Base-by-base conservation (phyloP, 164 flowering plant genomes). In the Macadamia integrifolia region DNA sequence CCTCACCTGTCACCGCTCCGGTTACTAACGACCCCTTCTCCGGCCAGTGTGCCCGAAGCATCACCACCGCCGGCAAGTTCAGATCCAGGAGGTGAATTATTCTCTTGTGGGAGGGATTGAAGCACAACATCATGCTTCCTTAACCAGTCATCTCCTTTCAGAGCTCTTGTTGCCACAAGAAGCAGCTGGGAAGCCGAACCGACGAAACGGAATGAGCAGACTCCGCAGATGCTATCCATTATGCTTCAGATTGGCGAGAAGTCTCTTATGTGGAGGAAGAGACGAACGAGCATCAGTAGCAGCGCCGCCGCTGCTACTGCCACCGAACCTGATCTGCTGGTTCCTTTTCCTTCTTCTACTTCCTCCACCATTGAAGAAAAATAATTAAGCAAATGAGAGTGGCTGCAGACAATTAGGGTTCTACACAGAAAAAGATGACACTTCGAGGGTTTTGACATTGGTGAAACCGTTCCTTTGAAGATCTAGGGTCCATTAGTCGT, bases 181-280 rank as follows among this genome's bases (percentile, higher is more conserved):
- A 23, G 23, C 23, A 23, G 23, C 23, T 23, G 23, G 23, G 17
- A 0, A 35, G 15, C 44, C 48, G 62, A 58, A 18, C 44, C 49
- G 63, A 53, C 35, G 58, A 61, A 32, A 28, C 42, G 4, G 66
- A 48, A 3, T 58, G 32, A 14, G 68, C 44, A 3, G 52, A 59
- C 15, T 10, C 28, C 5, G 18, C 50, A 56, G 71, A 57, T 12
- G 66, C 12, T 18, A 13, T 29, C 29, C 65, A 11, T 55, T 30
- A 6, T 31, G 71, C 23, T 61, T 57, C 61, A 71, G 32, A 46
- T 50, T 52, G 6, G 50, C 50, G 59, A 72, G 70, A 46, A 62
- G 67, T 29, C 68, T 50, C 71, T 72, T 72, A n/a, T 68, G 71
- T 13, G 68, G 68, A 31, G 66, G 66, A 29, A 72, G 64, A 32